phyloP scores from a whole-genome alignment of 306 rosid species.

The Vigna reflexopilosa region DNA sequence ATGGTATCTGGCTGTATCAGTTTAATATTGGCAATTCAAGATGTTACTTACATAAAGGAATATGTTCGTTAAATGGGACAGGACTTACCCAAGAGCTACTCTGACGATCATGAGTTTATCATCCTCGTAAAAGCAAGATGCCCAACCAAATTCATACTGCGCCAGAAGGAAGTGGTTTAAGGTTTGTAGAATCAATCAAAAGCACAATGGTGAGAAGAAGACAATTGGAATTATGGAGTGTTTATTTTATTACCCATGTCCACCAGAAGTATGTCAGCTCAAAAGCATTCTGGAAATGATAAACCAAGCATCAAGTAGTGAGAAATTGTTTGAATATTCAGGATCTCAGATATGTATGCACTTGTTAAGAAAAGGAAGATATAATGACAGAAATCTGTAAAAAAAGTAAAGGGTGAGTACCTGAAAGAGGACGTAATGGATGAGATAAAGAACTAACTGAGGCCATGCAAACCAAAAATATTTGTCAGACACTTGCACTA shows the following conservation, averaged over 20 bases:
- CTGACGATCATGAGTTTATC: constrained; percentile 57
- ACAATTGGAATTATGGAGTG: not conserved
- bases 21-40: not conserved
- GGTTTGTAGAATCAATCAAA: constrained; percentile 30
- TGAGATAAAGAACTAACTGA: constrained; percentile 70
- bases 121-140: constrained; percentile 85
- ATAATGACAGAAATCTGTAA: not conserved
- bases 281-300: constrained; percentile 80
- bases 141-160: constrained; percentile 95
- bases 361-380: not conserved
- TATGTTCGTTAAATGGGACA: not conserved
- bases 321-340: constrained; percentile 30
- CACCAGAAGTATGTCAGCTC: constrained; percentile 94
- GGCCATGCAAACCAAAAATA: constrained; percentile 96
- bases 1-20: not conserved
- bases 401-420: constrained; percentile 40
- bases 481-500: constrained; percentile 92
- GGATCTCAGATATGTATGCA: constrained; percentile 1
- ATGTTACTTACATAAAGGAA: not conserved
- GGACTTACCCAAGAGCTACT: constrained; percentile 79
- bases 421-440: constrained; percentile 93
- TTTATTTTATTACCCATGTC: constrained; percentile 77
- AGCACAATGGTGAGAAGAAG: constrained; percentile 6
- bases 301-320: constrained; percentile 40
- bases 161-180: constrained; percentile 40